phyloP scores from a whole-genome alignment of 495 filamentous ascomycete species.

The Podospora tetraspora region DNA sequence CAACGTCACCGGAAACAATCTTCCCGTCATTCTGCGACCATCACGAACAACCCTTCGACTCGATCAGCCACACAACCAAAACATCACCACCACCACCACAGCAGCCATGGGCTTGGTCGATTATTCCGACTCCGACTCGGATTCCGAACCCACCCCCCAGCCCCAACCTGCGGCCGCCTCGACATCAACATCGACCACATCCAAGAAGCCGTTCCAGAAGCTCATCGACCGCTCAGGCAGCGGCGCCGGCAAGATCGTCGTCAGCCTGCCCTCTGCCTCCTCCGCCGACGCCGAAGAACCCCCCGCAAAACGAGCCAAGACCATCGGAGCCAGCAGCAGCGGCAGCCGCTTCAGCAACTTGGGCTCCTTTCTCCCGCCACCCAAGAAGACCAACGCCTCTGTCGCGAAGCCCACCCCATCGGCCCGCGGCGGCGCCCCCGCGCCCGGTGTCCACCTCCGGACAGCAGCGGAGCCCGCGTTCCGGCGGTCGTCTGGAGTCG shows the following conservation, averaged over 20 bases:
- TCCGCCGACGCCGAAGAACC: conserved; percentile 49
- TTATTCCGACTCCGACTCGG: conserved; percentile 79
- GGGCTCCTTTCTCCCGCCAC: conserved; percentile 81
- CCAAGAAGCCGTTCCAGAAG: conserved; percentile 60
- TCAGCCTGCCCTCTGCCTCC: conserved; percentile 54
- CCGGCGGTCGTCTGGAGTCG: conserved; percentile 41
- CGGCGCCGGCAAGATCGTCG: conserved; percentile 62
- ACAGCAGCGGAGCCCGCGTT: conserved; percentile 77
- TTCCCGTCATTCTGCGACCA: background rate
- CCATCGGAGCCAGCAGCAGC: conserved; percentile 47
- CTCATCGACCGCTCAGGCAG: conserved; percentile 74
- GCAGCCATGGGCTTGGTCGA: conserved; percentile 65
- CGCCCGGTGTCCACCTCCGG: conserved; percentile 62
- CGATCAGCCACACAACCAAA: background rate
- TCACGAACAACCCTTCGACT: background rate
- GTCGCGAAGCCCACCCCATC: background rate
- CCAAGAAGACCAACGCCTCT: conserved; percentile 51
- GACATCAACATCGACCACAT: conserved; percentile 24
- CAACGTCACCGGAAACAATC: background rate
- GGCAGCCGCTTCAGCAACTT: conserved; percentile 64
- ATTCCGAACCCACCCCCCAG: conserved; percentile 54
- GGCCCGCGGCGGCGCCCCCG: conserved; percentile 35
- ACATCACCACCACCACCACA: background rate
- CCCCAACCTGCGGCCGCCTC: conserved; percentile 30
- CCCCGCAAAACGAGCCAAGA: conserved; percentile 64